Percentiles rank a stretch among this genome's conserved stretches.
Evolutionary conservation across 2,329 filamentous ascomycete genomes (phyloP).

Genomic region (Alternaria sp.): DNA sequence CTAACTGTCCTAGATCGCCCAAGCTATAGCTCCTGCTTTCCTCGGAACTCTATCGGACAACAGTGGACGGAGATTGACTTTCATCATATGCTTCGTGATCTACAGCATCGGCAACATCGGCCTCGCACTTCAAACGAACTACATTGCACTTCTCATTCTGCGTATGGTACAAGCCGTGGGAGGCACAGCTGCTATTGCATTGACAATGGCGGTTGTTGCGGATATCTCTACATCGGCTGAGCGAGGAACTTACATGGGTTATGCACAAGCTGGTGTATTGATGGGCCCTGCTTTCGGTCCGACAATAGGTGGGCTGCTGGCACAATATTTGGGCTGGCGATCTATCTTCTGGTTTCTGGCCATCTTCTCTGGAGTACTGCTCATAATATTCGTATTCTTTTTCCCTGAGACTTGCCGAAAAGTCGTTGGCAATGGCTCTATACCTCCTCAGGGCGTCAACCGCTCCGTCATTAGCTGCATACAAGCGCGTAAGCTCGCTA

Average conservation of each 20-base stretch:
- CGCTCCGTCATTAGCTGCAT: slow-evolving; percentile 41
- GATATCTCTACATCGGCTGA: slow-evolving; percentile 75
- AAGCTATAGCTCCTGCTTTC: slow-evolving; percentile 63
- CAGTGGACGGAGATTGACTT: slow-evolving; percentile 60
- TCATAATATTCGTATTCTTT: slow-evolving; percentile 48
- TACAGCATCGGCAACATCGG: slow-evolving; percentile 50
- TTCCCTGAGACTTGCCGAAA: slow-evolving; percentile 56
- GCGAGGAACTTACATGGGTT: slow-evolving; percentile 75
- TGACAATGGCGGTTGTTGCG: slow-evolving; percentile 75
- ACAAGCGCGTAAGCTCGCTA: slow-evolving; percentile 35
- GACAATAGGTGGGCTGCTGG: slow-evolving; percentile 44
- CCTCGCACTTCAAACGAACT: slow-evolving; percentile 49
- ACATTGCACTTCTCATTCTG: slow-evolving; percentile 46
- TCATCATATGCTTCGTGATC: slow-evolving; percentile 55
- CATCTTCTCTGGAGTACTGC: slow-evolving; percentile 51
- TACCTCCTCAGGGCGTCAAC: slow-evolving; percentile 43
- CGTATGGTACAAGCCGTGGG: slow-evolving; percentile 52
- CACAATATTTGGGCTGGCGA: slow-evolving; percentile 48
- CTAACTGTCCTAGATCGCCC: slow-evolving; percentile 44
- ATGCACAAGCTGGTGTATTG: slow-evolving; percentile 64
- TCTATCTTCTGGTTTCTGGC: slow-evolving; percentile 54
- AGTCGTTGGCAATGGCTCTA: slow-evolving; percentile 54
- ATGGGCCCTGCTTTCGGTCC: slow-evolving; percentile 46
- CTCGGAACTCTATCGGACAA: slow-evolving; percentile 62
- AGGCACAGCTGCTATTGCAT: slow-evolving; percentile 56